Evolutionary conservation across 208 protist species (phyloP).

Genomic region (Naegleria gruberi): DNA sequence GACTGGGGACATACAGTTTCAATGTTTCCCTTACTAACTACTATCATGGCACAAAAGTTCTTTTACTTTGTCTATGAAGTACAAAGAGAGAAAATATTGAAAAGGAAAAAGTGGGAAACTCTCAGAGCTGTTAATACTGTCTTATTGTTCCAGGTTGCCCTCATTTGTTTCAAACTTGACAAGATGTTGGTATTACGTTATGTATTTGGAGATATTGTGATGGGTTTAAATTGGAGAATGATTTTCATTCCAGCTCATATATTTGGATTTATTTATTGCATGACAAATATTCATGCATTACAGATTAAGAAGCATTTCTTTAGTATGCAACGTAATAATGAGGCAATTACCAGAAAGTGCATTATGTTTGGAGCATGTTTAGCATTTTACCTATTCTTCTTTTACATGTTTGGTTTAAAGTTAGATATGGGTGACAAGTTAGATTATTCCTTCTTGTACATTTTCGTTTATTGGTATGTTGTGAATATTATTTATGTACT

Average conservation of each 20-base stretch:
- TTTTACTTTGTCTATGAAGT: conserved; percentile 1
- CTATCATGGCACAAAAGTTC: background rate
- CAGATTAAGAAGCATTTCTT: background rate
- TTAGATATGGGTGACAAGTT: background rate
- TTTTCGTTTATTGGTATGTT: background rate
- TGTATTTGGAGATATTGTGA: background rate
- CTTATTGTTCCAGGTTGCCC: background rate
- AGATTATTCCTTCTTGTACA: background rate
- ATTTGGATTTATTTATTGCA: background rate
- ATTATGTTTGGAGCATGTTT: background rate
- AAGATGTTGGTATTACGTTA: background rate
- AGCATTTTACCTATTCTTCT: background rate
- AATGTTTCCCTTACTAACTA: background rate
- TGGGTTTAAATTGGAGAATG: background rate
- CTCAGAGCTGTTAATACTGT: background rate
- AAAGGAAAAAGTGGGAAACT: background rate
- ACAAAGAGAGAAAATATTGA: background rate
- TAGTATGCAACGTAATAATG: background rate
- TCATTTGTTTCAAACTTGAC: background rate
- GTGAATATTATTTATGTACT: background rate
- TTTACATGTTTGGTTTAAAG: background rate
- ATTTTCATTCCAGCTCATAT: background rate
- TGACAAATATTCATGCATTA: background rate
- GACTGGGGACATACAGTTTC: background rate
- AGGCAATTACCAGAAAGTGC: background rate